These are phyloP conservation scores for Usnea hakonensis DNA, from an alignment of 495 filamentous ascomycete species.

Conservation along the genomic window DNA sequence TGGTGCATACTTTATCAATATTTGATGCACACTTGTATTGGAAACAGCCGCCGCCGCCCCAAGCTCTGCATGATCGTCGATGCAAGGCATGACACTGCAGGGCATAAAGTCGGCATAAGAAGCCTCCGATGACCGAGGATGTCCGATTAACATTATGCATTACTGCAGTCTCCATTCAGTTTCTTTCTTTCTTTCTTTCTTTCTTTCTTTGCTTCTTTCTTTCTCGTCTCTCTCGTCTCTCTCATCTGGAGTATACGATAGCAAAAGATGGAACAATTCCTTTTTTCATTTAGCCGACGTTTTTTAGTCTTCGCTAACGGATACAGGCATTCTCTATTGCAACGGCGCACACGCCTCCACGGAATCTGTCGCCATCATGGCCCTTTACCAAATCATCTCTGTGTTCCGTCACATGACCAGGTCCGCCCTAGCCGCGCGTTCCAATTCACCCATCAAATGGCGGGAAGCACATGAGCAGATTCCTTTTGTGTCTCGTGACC, in stretches of 20 bases:
- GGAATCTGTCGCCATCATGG: slow-evolving; percentile 60
- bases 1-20: too few relatives aligned
- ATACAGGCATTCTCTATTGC: slow-evolving; percentile 59
- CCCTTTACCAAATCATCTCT: slow-evolving; percentile 54
- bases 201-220: too few relatives aligned
- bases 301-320: slow-evolving; percentile 6
- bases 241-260: too few relatives aligned
- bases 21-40: too few relatives aligned
- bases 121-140: background rate
- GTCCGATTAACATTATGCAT: too few relatives aligned
- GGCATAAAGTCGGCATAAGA: background rate
- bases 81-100: background rate
- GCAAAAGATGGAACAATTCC: background rate
- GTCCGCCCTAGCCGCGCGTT: slow-evolving; percentile 48
- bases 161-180: too few relatives aligned
- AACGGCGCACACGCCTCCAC: slow-evolving; percentile 61
- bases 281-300: background rate
- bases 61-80: background rate
- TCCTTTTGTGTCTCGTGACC: slow-evolving; percentile 50
- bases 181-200: too few relatives aligned
- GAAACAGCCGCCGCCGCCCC: too few relatives aligned
- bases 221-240: too few relatives aligned
- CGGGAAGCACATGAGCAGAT: slow-evolving; percentile 49
- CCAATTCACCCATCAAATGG: slow-evolving; percentile 37
- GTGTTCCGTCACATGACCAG: slow-evolving; percentile 58